Evolutionary conservation across 352 stramenopile species (phyloP).

Genomic region (Saprolegnia diclina): DNA sequence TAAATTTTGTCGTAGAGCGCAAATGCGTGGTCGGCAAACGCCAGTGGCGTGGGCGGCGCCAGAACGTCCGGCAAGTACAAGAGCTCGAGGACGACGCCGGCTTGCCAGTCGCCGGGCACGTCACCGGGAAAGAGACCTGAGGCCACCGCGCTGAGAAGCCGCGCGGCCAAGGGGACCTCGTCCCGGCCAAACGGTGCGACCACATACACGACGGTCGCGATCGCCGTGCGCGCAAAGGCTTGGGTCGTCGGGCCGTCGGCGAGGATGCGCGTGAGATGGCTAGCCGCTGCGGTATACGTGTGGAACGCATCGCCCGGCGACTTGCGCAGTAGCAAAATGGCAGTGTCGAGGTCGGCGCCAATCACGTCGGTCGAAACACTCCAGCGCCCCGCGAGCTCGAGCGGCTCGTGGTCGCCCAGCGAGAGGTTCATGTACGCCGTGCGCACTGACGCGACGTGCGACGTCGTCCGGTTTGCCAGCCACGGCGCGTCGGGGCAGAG

Average conservation of each 20-base stretch:
- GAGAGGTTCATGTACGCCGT: conserved; percentile 6
- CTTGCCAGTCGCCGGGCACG: neutral
- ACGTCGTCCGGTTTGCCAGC: neutral
- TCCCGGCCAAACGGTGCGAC: conserved; percentile 1
- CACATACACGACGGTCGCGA: conserved; percentile 3
- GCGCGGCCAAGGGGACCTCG: neutral
- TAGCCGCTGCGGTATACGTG: neutral
- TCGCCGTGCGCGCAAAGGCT: neutral
- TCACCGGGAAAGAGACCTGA: neutral
- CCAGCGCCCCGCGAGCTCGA: conserved; percentile 1
- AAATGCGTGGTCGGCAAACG: conserved; percentile 11
- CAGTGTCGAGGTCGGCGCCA: conserved; percentile 7
- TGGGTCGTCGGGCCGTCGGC: neutral
- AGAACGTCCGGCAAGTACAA: conserved; percentile 10
- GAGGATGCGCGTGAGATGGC: neutral
- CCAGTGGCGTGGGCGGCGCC: neutral
- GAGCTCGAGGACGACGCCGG: neutral
- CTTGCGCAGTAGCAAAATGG: neutral
- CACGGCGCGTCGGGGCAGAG: conserved; percentile 11
- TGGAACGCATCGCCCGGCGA: neutral
- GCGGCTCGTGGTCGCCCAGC: neutral
- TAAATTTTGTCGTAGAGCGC: conserved; percentile 14
- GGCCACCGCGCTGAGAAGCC: neutral
- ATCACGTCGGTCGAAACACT: neutral
- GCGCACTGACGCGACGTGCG: conserved; percentile 3